A percentile compares a stretch with the other conserved stretches of the same genome.
Conservation (phyloP, 306 rosid species). For the Alnus rubra region DNA sequence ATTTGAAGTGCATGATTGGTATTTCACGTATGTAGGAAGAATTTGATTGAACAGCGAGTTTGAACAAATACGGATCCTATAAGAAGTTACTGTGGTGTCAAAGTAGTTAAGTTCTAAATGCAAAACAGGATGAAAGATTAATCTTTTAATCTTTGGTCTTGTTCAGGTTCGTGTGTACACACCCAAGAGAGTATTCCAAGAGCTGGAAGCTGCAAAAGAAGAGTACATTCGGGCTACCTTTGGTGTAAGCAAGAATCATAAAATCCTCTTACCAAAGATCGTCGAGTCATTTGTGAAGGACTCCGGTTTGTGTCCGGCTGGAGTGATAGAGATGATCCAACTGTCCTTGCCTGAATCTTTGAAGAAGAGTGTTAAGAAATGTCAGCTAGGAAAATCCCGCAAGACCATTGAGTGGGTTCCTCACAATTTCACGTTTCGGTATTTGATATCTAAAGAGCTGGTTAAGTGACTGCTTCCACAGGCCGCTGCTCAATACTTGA, state of each 20-base stretch:
- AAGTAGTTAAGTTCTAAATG: neutral
- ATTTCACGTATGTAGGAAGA: neutral
- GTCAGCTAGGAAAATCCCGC: conserved; percentile 48
- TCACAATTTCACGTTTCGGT: conserved; percentile 78
- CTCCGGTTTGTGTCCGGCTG: conserved; percentile 57
- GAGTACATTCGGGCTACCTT: conserved; percentile 77
- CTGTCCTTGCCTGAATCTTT: conserved; percentile 68
- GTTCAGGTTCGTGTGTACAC: conserved; percentile 76
- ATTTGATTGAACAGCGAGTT: neutral
- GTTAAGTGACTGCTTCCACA: conserved; percentile 48
- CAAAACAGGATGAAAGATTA: neutral
- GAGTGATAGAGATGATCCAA: conserved; percentile 72
- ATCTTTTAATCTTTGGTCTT: conserved; percentile 4
- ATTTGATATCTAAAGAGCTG: conserved; percentile 81
- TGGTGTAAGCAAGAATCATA: conserved; percentile 82
- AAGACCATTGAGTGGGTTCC: conserved; percentile 85
- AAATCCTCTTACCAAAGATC: conserved; percentile 75
- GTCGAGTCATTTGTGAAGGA: conserved; percentile 76
- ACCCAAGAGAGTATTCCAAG: conserved; percentile 66
- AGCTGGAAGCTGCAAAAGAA: conserved; percentile 71
- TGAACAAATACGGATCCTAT: neutral
- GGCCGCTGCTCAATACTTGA: conserved; percentile 13
- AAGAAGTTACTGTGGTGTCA: neutral
- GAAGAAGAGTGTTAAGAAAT: conserved; percentile 64
- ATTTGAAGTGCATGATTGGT: neutral